Conservation (phyloP, 2,329 filamentous ascomycete genomes). For the Ceratocystis diversiconidia region DNA sequence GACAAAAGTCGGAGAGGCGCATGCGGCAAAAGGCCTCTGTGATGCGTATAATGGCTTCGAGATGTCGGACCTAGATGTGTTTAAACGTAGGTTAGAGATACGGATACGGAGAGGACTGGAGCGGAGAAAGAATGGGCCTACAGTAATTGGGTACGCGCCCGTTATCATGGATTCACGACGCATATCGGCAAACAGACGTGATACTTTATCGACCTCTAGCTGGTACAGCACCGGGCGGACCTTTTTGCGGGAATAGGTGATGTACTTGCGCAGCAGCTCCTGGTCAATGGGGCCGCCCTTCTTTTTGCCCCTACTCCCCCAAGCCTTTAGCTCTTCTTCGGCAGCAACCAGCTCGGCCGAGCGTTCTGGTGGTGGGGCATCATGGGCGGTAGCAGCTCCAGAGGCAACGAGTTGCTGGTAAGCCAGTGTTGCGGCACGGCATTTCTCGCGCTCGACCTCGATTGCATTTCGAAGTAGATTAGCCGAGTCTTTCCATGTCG, state of each 20-base stretch:
- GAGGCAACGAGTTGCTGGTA: conserved; percentile 11
- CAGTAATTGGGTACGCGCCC: conserved; percentile 93
- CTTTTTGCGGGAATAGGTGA: conserved; percentile 81
- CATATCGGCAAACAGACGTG: conserved; percentile 91
- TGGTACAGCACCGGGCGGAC: conserved; percentile 88
- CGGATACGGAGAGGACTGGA: not conserved
- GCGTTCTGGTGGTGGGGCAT: conserved; percentile 23
- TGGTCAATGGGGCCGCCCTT: conserved; percentile 68
- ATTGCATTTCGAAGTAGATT: conserved; percentile 38
- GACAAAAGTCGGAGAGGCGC: conserved; percentile 93
- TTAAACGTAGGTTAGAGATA: conserved; percentile 19
- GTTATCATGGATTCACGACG: conserved; percentile 81
- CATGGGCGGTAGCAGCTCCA: conserved; percentile 4
- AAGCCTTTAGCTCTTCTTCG: conserved; percentile 24
- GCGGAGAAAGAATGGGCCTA: conserved; percentile 35
- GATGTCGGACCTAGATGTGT: conserved; percentile 63
- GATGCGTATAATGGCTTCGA: conserved; percentile 95
- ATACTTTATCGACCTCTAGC: conserved; percentile 95
- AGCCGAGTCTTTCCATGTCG: conserved; percentile 35
- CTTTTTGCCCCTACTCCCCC: conserved; percentile 18
- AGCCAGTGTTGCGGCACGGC: conserved; percentile 2
- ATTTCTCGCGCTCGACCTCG: conserved; percentile 37
- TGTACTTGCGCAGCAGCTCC: conserved; percentile 86
- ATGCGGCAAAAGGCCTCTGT: conserved; percentile 92
- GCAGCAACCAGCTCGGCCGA: conserved; percentile 32